These are phyloP conservation scores for Diophrys sp. DNA, from an alignment of 73 alveolate genomes.

Conservation along the genomic window DNA sequence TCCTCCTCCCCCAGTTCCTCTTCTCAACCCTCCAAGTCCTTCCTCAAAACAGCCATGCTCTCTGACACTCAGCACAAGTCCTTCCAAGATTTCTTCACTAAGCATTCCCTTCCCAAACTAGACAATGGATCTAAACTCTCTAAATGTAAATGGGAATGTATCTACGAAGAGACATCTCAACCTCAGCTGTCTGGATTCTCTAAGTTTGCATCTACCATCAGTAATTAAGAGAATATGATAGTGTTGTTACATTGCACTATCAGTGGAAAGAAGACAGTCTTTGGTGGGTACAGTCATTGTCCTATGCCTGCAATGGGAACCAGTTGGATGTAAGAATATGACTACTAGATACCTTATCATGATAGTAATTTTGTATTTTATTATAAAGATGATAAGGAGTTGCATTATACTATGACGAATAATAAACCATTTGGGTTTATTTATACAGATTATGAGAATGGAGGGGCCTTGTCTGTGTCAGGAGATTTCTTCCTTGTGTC, in stretches of 20 bases:
- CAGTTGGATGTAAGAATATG: conserved; percentile 48
- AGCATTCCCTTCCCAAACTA: conserved; percentile 5
- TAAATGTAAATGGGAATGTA: conserved; percentile 40
- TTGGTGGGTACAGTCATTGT: conserved; percentile 48
- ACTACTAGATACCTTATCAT: conserved; percentile 47
- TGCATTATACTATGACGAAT: conserved; percentile 50
- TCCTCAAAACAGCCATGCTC: conserved; percentile 27
- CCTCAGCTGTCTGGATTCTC: not conserved
- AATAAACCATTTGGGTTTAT: conserved; percentile 64
- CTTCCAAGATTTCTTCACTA: conserved; percentile 32
- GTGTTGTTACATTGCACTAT: too few species aligned
- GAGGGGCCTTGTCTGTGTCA: conserved; percentile 48
- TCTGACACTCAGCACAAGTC: conserved; percentile 19
- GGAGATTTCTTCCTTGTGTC: conserved; percentile 62
- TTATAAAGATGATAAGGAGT: conserved; percentile 38
- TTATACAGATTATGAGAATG: conserved; percentile 58
- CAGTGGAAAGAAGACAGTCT: conserved; percentile 22
- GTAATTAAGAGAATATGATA: too few species aligned
- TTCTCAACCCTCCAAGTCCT: conserved; percentile 9
- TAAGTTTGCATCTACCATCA: too few species aligned
- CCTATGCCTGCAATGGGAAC: conserved; percentile 39
- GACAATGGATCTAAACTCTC: conserved; percentile 12
- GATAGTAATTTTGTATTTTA: conserved; percentile 53
- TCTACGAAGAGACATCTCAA: conserved; percentile 13
- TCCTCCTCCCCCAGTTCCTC: not conserved